Percentiles rank a stretch among this genome's conserved stretches.
Conservation (phyloP, 2,329 filamentous ascomycete genomes). For the Chaetomium globosum region DNA sequence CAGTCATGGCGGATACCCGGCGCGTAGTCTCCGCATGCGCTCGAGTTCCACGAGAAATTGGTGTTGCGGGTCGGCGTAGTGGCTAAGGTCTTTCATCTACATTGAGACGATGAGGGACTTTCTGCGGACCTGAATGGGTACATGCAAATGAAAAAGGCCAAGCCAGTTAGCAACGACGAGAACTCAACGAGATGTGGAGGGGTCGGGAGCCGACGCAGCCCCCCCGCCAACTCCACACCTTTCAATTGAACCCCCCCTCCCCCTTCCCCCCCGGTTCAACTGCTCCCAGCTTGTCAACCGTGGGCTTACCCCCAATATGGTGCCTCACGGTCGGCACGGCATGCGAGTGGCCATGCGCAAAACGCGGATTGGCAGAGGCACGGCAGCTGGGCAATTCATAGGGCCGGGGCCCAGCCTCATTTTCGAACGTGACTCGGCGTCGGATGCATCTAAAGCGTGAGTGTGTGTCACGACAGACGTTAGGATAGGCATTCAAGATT, state of each 20-base stretch:
- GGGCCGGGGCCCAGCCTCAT: conserved; percentile 32
- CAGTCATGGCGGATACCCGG: too few relatives aligned
- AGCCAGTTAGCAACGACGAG: too few relatives aligned
- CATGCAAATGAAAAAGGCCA: too few relatives aligned
- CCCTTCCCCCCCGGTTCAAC: conserved; percentile 5
- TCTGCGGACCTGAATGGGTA: too few relatives aligned
- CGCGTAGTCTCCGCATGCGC: too few relatives aligned
- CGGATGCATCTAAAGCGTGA: neutral
- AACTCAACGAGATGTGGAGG: too few relatives aligned
- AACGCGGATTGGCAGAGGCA: conserved; percentile 23
- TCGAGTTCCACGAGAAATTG: too few relatives aligned
- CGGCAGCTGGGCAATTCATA: conserved; percentile 26
- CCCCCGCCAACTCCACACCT: neutral
- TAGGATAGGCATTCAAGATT: conserved; percentile 30
- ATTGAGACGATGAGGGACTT: too few relatives aligned
- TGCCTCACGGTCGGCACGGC: conserved; percentile 20
- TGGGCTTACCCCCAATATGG: conserved; percentile 10
- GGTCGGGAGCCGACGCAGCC: too few relatives aligned
- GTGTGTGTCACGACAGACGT: conserved; percentile 14
- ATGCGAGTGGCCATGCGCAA: conserved; percentile 18
- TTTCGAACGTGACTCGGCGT: conserved; percentile 30
- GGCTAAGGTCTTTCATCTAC: too few relatives aligned
- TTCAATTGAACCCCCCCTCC: neutral
- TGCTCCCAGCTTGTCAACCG: conserved; percentile 2
- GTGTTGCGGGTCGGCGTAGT: too few relatives aligned